Base-by-base conservation (phyloP, 768 basidiomycete species). In the Boletus fagicola region DNA sequence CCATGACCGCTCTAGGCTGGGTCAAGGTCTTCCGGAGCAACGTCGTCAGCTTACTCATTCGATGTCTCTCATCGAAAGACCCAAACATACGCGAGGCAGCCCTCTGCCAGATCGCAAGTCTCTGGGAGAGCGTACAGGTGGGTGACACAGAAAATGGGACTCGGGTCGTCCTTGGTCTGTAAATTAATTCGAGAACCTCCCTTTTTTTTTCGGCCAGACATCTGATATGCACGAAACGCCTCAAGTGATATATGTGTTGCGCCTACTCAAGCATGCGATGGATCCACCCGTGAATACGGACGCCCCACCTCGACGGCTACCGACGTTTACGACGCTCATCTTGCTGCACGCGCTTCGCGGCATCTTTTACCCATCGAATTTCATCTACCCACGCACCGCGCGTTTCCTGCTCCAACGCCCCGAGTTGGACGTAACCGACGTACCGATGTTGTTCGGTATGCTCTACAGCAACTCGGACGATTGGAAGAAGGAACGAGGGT, bases 401-500 rank as follows among this genome's bases (percentile, higher is more conserved):
- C 82, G 90, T 5, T 98, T 97, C 79, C 81, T 98, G 6, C 81
- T 98, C 0, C 94, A 97, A 71, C 84, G 96, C 2, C 87, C 93
- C 0, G 81, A 85, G 53, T 74, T 98, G 8, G 95, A 98, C 65
- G 74, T 76, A 1, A 76, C 75, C 1, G 95, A 98, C 66, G 91
- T 98, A 0, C 96, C 96, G 0, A 86, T 98, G 86, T 74, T 99
- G 5, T 98, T 92, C 66, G 78, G 78, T 12, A 87, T 96, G 85
- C 77, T 98, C 4, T 97, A 93, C 68, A 92, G 89, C 63, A 80
- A 79, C 22, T 74, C 77, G 4, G 87, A 90, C 40, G 86, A 87
- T 15, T 94, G 91, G 88, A 88, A 85, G 74, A 88, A 85, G 71
- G 93, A 96, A 65, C 78, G 92, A n/a, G 79, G 79, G 2, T 98